A percentile compares a stretch with the other conserved stretches of the same genome.
These are phyloP conservation scores for Aphanomyces stellatus DNA, from an alignment of 352 stramenopile species.

Conservation along the genomic window DNA sequence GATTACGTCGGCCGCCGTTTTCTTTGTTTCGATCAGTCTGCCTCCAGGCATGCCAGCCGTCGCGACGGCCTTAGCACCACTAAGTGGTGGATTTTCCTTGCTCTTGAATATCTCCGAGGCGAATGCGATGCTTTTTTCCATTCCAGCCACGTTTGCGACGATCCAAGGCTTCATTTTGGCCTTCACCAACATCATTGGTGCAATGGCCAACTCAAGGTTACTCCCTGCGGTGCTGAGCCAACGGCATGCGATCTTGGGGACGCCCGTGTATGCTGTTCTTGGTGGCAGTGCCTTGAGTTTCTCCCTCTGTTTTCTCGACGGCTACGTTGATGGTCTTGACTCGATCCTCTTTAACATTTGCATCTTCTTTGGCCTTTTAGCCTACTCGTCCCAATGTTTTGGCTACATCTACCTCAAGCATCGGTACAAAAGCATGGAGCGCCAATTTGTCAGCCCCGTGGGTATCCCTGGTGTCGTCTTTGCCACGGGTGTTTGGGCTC, in stretches of 20 bases:
- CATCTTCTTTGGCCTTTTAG: slow-evolving; percentile 16
- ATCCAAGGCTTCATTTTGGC: slow-evolving; percentile 45
- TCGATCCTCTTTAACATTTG: slow-evolving; percentile 22
- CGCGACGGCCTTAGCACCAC: background rate
- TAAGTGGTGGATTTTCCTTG: background rate
- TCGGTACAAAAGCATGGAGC: slow-evolving; percentile 21
- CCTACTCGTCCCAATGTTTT: slow-evolving; percentile 23
- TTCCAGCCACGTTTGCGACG: slow-evolving; percentile 41
- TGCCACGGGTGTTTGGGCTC: slow-evolving; percentile 15
- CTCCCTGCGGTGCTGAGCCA: slow-evolving; percentile 26
- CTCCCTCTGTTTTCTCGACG: slow-evolving; percentile 18
- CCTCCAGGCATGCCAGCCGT: background rate
- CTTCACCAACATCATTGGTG: slow-evolving; percentile 39
- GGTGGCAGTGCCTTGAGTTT: slow-evolving; percentile 24
- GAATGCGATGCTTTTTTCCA: slow-evolving; percentile 27
- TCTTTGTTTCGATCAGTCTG: slow-evolving; percentile 20
- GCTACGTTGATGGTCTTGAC: slow-evolving; percentile 23
- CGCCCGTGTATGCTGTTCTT: slow-evolving; percentile 23
- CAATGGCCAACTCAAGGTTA: slow-evolving; percentile 35
- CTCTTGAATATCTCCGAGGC: background rate
- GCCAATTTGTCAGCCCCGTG: slow-evolving; percentile 19
- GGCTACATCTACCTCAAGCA: slow-evolving; percentile 4
- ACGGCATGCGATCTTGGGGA: slow-evolving; percentile 20
- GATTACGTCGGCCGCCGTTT: slow-evolving; percentile 13
- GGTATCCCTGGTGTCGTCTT: slow-evolving; percentile 20